Conservation (phyloP, 169 alveolate genomes). For the Miamiensis avidus region DNA sequence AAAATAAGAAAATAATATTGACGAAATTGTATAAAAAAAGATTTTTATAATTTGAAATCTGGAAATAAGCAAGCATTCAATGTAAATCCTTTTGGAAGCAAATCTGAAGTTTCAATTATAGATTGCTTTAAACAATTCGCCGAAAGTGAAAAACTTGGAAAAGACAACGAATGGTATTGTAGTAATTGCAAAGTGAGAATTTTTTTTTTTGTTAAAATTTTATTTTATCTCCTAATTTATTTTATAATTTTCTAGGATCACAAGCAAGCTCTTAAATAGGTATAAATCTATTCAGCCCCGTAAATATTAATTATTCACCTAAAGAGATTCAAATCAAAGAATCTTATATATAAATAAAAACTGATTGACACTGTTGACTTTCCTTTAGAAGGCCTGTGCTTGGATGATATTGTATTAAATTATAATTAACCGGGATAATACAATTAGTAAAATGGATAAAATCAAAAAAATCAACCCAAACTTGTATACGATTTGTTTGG, state of each 20-base stretch:
- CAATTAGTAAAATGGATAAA: background rate
- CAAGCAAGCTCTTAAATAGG: slow-evolving; percentile 53
- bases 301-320: slow-evolving; percentile 37
- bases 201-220: too few relatives aligned
- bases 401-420: slow-evolving; percentile 6
- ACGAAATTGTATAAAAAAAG: background rate
- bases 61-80: background rate
- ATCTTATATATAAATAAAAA: too few relatives aligned
- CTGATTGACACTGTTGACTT: background rate
- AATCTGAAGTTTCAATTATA: slow-evolving; percentile 2
- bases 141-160: slow-evolving; percentile 82
- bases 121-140: slow-evolving; percentile 83
- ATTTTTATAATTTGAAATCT: too few relatives aligned
- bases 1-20: too few relatives aligned
- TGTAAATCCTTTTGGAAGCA: background rate
- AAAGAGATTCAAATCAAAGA: background rate
- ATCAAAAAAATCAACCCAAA: slow-evolving; percentile 16
- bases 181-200: slow-evolving; percentile 75
- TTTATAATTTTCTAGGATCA: background rate
- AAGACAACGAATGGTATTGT: slow-evolving; percentile 91
- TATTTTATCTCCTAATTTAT: background rate
- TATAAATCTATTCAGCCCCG: slow-evolving; percentile 59
- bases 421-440: background rate
- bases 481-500: slow-evolving; percentile 77
- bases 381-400: slow-evolving; percentile 25